Evolutionary conservation across 2,329 filamentous ascomycete genomes (phyloP), one percentile per base, ranked within the genome.

Genomic region (Zarea fungicola): DNA sequence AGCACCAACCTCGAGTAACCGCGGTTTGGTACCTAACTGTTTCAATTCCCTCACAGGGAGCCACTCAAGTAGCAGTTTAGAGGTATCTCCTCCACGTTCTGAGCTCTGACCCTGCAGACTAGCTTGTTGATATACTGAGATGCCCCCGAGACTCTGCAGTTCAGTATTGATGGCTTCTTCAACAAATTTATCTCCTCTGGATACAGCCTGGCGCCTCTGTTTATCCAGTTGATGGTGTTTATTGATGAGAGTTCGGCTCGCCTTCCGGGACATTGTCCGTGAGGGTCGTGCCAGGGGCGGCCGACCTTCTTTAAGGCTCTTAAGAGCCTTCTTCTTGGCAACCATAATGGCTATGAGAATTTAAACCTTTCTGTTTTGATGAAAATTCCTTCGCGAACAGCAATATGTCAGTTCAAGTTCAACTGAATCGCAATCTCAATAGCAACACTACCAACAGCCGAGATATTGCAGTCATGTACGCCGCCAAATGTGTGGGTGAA

Each of bases 1-100:
- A 1, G 91, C 87, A 7, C 93, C 93, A 42, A 99, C 83, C 67
- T 99, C 93, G 6, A 99, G 81, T 70, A 97, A 81, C 18, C 75
- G 79, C 32, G 89, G 65, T 5, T 60, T 59, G 7, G 51, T 51
- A 11, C 48, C 21, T 4, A 54, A 48, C 22, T 54, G 52, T 46
- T 56, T 64, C 36, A 69, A 55, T 4, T 61, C 57, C 10, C 51
- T 29, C 16, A 60, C 47, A 1, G 66, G 62, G 6, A 86, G 68
- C 83, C 83, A 86, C 52, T 83, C 73, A 60, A 86, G 75, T 28
- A 87, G 68, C 10, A 85, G 65, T 51, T 69, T 77, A 13, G 82
- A 85, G 45, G 80, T 85, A 62, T 87, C 83, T 14, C 83, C 83
- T 21, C 83, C 83, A 44, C 83, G 75, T 56, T 85, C 81, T 49